Conservation (phyloP, 768 basidiomycete genomes). For the Mycena chlorophos region DNA sequence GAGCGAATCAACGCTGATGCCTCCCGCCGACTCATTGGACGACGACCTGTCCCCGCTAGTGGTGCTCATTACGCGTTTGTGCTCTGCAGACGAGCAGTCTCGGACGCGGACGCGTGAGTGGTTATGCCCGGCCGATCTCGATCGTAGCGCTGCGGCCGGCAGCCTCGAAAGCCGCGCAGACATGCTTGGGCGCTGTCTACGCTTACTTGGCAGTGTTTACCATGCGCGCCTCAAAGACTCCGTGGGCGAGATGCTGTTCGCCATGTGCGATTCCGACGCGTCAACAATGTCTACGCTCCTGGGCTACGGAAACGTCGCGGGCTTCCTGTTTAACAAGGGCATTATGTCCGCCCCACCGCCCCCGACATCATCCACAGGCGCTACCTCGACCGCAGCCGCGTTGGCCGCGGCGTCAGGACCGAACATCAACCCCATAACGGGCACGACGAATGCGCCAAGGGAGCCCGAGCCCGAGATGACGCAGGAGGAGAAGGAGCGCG, state of each 20-base stretch:
- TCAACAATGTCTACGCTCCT: constrained; percentile 70
- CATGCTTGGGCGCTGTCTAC: constrained; percentile 75
- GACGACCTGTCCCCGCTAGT: constrained; percentile 77
- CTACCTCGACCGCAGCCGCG: constrained; percentile 30
- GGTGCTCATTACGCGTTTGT: constrained; percentile 72
- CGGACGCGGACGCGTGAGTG: constrained; percentile 59
- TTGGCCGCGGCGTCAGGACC: constrained; percentile 34
- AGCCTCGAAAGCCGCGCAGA: constrained; percentile 73
- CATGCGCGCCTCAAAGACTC: constrained; percentile 71
- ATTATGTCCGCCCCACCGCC: constrained; percentile 63
- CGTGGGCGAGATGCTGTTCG: constrained; percentile 85
- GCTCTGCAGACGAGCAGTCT: constrained; percentile 59
- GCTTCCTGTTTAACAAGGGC: constrained; percentile 91
- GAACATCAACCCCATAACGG: constrained; percentile 84
- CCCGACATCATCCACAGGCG: constrained; percentile 21
- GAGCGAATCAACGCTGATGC: constrained; percentile 34
- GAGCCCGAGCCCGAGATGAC: constrained; percentile 65
- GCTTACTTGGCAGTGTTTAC: constrained; percentile 74
- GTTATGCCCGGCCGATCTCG: constrained; percentile 77
- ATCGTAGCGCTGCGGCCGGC: constrained; percentile 57
- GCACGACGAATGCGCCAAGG: constrained; percentile 52
- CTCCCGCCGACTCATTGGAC: constrained; percentile 61
- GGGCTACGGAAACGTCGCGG: constrained; percentile 95
- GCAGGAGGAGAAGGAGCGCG: constrained; percentile 91
- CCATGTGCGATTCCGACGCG: constrained; percentile 83